phyloP scores from a whole-genome alignment of 129 eudicot species.

The Mikania micrantha region DNA sequence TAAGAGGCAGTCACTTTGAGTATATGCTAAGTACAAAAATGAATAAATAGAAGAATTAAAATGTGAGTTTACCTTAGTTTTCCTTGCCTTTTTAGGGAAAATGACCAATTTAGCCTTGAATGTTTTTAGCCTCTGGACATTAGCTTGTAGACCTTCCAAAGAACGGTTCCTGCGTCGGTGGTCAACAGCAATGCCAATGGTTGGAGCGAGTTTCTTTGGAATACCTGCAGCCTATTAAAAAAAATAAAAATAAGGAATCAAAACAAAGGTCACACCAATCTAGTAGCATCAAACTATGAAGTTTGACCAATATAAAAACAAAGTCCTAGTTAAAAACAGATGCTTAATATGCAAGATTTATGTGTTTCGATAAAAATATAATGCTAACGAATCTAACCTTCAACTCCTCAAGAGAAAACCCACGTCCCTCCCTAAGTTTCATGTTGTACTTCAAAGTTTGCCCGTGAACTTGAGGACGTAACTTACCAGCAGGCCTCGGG shows the following conservation, averaged over 20 bases:
- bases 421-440: slow-evolving; percentile 78
- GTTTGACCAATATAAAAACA: not conserved
- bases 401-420: slow-evolving; percentile 77
- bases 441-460: slow-evolving; percentile 76
- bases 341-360: not conserved
- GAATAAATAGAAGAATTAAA: not conserved
- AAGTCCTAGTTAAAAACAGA: not conserved
- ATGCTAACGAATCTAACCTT: slow-evolving; percentile 28
- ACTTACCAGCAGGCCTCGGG: slow-evolving; percentile 81
- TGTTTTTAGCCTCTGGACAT: slow-evolving; percentile 74
- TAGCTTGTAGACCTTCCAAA: slow-evolving; percentile 69
- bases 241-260: not conserved
- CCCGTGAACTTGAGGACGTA: slow-evolving; percentile 74
- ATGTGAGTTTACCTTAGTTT: slow-evolving; percentile 6
- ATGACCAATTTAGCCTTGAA: slow-evolving; percentile 78
- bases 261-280: not conserved
- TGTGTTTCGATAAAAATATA: not conserved
- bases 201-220: slow-evolving; percentile 76
- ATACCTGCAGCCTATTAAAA: slow-evolving; percentile 60
- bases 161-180: slow-evolving; percentile 74
- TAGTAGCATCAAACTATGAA: not conserved
- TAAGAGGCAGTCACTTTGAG: not conserved
- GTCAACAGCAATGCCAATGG: slow-evolving; percentile 71
- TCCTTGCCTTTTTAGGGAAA: slow-evolving; percentile 69
- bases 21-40: not conserved